Conservation (phyloP, 371 early-diverging fungal species). For the Coemansia sp. region DNA sequence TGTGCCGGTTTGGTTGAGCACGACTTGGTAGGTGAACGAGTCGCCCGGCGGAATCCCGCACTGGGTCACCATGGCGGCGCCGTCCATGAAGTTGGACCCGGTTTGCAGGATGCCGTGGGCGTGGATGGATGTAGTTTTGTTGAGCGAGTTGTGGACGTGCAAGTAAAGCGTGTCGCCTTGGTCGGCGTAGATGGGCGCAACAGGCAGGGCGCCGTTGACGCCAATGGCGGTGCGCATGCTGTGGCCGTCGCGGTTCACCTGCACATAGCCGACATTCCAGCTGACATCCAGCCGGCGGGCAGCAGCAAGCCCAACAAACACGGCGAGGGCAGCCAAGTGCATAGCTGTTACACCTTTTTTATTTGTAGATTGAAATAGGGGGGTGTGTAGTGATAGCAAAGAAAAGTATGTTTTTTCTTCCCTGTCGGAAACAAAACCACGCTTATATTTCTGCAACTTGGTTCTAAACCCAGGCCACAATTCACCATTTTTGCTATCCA, state of each 20-base stretch:
- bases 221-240: conserved; percentile 61
- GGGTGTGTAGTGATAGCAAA: too few relatives aligned
- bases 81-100: conserved; percentile 60
- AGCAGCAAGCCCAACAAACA: not conserved
- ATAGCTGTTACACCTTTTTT: too few relatives aligned
- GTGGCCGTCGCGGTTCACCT: conserved; percentile 63
- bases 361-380: too few relatives aligned
- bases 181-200: conserved; percentile 32
- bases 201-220: conserved; percentile 71
- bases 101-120: conserved; percentile 68
- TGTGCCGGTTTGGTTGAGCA: conserved; percentile 16
- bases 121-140: conserved; percentile 62
- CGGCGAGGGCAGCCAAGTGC: not conserved
- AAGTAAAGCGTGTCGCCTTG: conserved; percentile 58
- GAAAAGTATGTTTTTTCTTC: too few relatives aligned
- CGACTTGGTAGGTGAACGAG: conserved; percentile 19
- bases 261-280: conserved; percentile 69
- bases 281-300: conserved; percentile 36
- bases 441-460: too few relatives aligned
- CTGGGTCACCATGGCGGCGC: conserved; percentile 61
- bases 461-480: too few relatives aligned
- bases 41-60: conserved; percentile 23
- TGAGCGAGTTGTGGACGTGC: conserved; percentile 60
- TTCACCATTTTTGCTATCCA: too few relatives aligned
- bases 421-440: too few relatives aligned